phyloP scores from a whole-genome alignment of 106 monocot genomes.

The Acanthochlamys bracteata region DNA sequence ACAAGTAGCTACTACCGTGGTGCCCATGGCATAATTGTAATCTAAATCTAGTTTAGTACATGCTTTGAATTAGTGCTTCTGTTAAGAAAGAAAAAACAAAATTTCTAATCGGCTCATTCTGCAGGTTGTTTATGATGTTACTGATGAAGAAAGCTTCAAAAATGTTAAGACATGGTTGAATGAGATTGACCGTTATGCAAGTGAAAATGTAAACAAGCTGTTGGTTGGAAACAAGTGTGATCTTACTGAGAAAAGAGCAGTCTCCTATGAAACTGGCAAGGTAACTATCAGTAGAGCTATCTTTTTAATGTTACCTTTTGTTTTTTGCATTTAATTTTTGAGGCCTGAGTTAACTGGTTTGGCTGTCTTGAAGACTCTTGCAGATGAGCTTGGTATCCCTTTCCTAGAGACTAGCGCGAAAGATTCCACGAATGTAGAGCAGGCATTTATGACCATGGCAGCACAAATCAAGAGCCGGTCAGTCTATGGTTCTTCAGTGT shows the following conservation, averaged over 20 bases:
- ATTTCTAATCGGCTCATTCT: not conserved
- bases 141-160: slow-evolving; percentile 10
- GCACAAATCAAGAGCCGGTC: slow-evolving; percentile 28
- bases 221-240: slow-evolving; percentile 12
- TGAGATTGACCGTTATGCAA: slow-evolving; percentile 14
- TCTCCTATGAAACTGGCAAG: slow-evolving; percentile 11
- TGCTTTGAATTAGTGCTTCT: not conserved
- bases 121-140: slow-evolving; percentile 13
- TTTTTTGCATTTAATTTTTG: not conserved
- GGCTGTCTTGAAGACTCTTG: slow-evolving; percentile 19
- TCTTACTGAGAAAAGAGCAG: slow-evolving; percentile 6
- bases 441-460: slow-evolving; percentile 43
- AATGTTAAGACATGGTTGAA: slow-evolving; percentile 12
- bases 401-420: slow-evolving; percentile 43
- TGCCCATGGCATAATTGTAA: slow-evolving; percentile 14
- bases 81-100: not conserved
- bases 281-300: not conserved
- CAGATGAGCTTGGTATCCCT: slow-evolving; percentile 39
- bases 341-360: not conserved
- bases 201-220: slow-evolving; percentile 16
- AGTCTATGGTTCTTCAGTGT: not conserved
- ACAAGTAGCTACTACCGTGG: slow-evolving; percentile 12
- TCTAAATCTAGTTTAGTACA: not conserved
- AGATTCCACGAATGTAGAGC: slow-evolving; percentile 32
- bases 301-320: not conserved